phyloP scores from a whole-genome alignment of 2,329 filamentous ascomycete species.

The Chrysosphaeria jannelii region DNA sequence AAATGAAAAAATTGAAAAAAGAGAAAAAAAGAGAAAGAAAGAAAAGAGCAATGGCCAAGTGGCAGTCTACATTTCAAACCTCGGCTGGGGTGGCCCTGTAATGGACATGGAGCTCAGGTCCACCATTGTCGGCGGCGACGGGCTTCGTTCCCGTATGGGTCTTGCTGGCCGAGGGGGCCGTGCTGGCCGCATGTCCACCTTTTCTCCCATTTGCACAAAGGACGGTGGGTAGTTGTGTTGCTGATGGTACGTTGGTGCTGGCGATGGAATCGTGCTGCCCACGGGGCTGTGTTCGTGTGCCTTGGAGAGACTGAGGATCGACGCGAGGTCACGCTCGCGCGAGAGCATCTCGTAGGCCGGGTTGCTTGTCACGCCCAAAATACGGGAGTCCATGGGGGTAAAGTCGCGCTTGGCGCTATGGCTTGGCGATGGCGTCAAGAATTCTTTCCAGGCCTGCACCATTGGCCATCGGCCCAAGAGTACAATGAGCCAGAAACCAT shows the following conservation, averaged over 20 bases:
- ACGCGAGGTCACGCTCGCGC: slow-evolving; percentile 16
- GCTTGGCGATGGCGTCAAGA: slow-evolving; percentile 19
- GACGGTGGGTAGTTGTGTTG: no score
- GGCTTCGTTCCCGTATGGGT: no score
- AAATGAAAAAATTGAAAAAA: neutral
- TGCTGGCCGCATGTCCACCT: no score
- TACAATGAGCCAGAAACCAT: slow-evolving; percentile 60
- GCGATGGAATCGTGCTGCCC: no score
- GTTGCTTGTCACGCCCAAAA: slow-evolving; percentile 23
- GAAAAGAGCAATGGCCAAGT: no score
- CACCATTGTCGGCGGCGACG: no score
- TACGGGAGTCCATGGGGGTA: slow-evolving; percentile 54
- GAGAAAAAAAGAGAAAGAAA: neutral
- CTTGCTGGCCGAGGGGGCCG: no score
- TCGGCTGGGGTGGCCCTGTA: no score
- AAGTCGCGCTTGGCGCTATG: slow-evolving; percentile 40
- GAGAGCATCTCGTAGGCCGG: slow-evolving; percentile 61
- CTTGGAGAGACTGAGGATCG: slow-evolving; percentile 1
- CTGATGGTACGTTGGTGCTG: no score
- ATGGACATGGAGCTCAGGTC: no score
- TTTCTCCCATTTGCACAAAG: no score
- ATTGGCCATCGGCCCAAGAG: slow-evolving; percentile 66
- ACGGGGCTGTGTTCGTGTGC: neutral
- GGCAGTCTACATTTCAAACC: no score
- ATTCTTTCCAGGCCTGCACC: slow-evolving; percentile 51